Percentiles rank a stretch among this genome's conserved stretches.
Evolutionary conservation across 2,329 filamentous ascomycete species (phyloP).

Genomic region (Diaporthe sp.): DNA sequence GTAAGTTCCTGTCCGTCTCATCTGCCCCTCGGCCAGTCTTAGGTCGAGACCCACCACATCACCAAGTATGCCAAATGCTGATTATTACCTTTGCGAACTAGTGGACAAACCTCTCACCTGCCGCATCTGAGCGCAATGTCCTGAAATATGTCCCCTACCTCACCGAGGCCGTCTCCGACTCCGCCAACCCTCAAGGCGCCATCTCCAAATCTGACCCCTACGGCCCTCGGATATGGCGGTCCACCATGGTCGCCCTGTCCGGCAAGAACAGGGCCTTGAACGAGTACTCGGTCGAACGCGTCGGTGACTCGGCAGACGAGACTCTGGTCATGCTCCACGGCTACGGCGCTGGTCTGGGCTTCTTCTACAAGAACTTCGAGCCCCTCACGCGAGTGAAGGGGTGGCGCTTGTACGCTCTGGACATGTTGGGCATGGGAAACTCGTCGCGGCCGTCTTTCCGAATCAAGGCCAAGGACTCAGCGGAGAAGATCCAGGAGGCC

Average conservation of each 20-base stretch:
- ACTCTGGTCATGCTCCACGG: conserved; percentile 96
- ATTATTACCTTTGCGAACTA: conserved; percentile 50
- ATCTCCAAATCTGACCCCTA: conserved; percentile 77
- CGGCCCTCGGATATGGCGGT: conserved; percentile 87
- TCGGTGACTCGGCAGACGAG: conserved; percentile 83
- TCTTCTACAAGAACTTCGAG: conserved; percentile 99
- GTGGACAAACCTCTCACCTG: conserved; percentile 90
- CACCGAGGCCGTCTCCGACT: conserved; percentile 75
- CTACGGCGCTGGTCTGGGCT: conserved; percentile 94
- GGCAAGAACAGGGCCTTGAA: conserved; percentile 92
- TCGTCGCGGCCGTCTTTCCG: conserved; percentile 87
- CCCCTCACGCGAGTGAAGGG: conserved; percentile 81
- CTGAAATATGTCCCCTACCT: conserved; percentile 89
- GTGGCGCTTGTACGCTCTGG: conserved; percentile 93
- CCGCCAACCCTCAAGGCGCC: conserved; percentile 55
- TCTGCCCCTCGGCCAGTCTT: neutral
- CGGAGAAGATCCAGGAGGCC: conserved; percentile 86
- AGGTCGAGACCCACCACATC: conserved; percentile 29
- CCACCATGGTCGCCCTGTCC: conserved; percentile 83
- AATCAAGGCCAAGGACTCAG: conserved; percentile 85
- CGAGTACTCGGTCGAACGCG: conserved; percentile 89
- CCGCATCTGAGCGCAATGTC: conserved; percentile 87
- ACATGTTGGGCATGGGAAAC: conserved; percentile 95
- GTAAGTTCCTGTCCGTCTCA: conserved; percentile 59
- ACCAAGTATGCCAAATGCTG: conserved; percentile 3